Evolutionary conservation across 2,329 filamentous ascomycete genomes (phyloP).

Genomic region (Fusarium veterinarium): DNA sequence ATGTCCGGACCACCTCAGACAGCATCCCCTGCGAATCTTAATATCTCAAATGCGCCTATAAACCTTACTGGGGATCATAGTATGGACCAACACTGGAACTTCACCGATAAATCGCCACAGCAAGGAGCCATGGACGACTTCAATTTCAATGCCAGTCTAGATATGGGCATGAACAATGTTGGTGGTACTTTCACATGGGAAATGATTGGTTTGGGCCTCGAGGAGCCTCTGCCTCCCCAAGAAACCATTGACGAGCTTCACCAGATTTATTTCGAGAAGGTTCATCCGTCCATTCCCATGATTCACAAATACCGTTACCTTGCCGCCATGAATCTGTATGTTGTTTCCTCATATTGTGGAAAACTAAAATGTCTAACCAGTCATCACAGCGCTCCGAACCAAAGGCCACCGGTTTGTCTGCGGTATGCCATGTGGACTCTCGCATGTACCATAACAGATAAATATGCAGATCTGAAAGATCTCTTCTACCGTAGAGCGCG

Average conservation of each 20-base stretch:
- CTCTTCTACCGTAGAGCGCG: constrained; percentile 90
- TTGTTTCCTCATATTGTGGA: neutral
- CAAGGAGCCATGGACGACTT: constrained; percentile 65
- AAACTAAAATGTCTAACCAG: constrained; percentile 20
- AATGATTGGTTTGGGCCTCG: constrained; percentile 69
- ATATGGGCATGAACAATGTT: constrained; percentile 62
- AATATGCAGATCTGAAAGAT: constrained; percentile 81
- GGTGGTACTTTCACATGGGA: constrained; percentile 81
- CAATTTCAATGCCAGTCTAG: constrained; percentile 63
- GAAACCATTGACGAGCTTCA: constrained; percentile 86
- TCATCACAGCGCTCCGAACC: constrained; percentile 72
- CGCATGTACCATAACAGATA: constrained; percentile 86
- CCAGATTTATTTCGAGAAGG: constrained; percentile 89
- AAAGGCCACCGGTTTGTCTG: constrained; percentile 86
- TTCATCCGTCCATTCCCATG: constrained; percentile 87
- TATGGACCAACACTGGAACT: constrained; percentile 64
- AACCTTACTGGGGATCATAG: constrained; percentile 60
- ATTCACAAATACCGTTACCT: constrained; percentile 90
- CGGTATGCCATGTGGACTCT: constrained; percentile 97
- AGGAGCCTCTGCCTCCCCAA: constrained; percentile 69
- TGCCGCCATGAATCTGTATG: constrained; percentile 84
- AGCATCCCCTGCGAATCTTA: constrained; percentile 44
- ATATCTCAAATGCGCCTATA: constrained; percentile 59
- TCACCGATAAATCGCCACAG: constrained; percentile 65
- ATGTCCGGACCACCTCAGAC: constrained; percentile 46